Percentiles rank a stretch among this genome's conserved stretches.
These are phyloP conservation scores for Passiflora organensis DNA, from an alignment of 345 rosid genomes.

Conservation along the genomic window DNA sequence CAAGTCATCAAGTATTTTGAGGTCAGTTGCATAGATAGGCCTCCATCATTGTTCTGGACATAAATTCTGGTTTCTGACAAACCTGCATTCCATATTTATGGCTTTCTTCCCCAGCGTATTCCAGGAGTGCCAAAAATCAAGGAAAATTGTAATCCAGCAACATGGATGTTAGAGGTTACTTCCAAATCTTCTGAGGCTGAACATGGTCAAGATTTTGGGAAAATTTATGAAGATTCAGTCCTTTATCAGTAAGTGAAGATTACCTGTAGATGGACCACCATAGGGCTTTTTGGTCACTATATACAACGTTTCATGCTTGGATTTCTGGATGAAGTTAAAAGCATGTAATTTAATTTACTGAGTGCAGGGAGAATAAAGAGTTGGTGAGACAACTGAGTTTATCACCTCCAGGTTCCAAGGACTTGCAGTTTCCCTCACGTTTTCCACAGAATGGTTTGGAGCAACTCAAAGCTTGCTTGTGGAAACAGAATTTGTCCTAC, in stretches of 20 bases:
- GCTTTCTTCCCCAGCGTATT: slow-evolving; percentile 35
- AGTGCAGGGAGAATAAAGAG: slow-evolving; percentile 42
- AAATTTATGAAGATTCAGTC: slow-evolving; percentile 42
- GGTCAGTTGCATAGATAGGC: slow-evolving; percentile 30
- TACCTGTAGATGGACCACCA: too few species aligned
- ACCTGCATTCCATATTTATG: not conserved
- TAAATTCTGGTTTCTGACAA: not conserved
- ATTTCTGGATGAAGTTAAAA: not conserved
- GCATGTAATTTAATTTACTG: not conserved
- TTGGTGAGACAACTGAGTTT: slow-evolving; percentile 40
- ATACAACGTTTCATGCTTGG: not conserved
- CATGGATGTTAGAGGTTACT: slow-evolving; percentile 77
- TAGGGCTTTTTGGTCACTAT: not conserved
- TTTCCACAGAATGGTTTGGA: slow-evolving; percentile 53
- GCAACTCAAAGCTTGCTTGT: slow-evolving; percentile 64
- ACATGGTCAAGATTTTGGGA: slow-evolving; percentile 54
- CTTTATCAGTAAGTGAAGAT: slow-evolving; percentile 43
- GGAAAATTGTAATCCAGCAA: slow-evolving; percentile 70
- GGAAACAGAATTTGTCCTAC: slow-evolving; percentile 75
- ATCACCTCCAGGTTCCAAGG: slow-evolving; percentile 44
- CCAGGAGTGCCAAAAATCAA: slow-evolving; percentile 53
- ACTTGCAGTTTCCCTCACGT: slow-evolving; percentile 47
- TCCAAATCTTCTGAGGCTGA: slow-evolving; percentile 53
- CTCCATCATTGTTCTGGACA: not conserved
- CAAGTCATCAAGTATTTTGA: slow-evolving; percentile 58